Base-by-base conservation (phyloP, 805 yeast species). In the Yarrowia keelungensis region DNA sequence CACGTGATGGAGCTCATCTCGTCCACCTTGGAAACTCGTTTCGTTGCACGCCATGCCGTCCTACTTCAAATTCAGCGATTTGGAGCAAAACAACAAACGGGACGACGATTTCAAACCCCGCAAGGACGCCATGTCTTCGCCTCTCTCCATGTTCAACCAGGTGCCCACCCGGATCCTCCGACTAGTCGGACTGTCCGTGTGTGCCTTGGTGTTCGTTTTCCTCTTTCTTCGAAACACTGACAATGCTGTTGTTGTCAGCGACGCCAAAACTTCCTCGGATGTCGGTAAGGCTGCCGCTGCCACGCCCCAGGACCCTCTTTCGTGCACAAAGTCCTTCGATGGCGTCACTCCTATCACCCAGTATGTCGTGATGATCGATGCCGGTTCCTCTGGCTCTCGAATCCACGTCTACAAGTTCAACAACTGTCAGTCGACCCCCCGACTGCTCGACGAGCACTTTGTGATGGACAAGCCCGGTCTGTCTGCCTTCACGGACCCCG, bases 321-420 rank as follows among this genome's bases (percentile, higher is more conserved):
- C 68, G 26, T 80, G 82, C 72, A 64, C 77, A 26, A 70, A 69
- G 51, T 79, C 82, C 12, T 78, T 68, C 58, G 81, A 80, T 59
- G 81, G 81, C 59, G 76, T 74, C 68, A 73, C 72, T 67, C 82
- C 82, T 11, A 75, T 79, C 16, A 80, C 80, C 43, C 89, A 90
- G 75, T 94, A 84, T 74, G 98, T 93, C 39, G 85, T 95, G 32
- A 92, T 95, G 97, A 83, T 95, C 69, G 99, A 95, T 81, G 99
- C 99, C 8, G 99, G 99, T 9, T 93, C 98, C 0, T 89, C 97
- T 15, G 99, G 99, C 41, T 92, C 98, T 15, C 88, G 99, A 78
- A 90, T 95, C 47, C 99, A 96, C 79, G 89, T 95, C 59, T 95
- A 96, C 80, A 87, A 90, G 74, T 95, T 95, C 81, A 91, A 92